Evolutionary conservation across 495 filamentous ascomycete species (phyloP).

Genomic region (Penicillium paxilli): DNA sequence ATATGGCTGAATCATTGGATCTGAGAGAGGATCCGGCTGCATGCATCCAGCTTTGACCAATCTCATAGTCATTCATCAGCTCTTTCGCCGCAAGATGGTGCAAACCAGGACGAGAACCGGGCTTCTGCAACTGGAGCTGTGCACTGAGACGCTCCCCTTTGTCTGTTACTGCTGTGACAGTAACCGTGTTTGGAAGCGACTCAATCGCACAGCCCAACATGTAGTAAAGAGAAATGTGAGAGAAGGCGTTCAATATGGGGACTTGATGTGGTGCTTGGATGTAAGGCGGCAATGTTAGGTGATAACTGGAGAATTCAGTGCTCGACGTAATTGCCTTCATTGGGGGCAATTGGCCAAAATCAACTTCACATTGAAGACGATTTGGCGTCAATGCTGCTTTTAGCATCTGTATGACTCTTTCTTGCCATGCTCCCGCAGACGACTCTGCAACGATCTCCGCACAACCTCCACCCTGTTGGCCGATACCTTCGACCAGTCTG

Average conservation of each 20-base stretch:
- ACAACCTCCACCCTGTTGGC: not conserved
- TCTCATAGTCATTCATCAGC: slow-evolving; percentile 18
- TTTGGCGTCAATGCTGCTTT: slow-evolving; percentile 60
- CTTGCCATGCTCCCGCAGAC: not conserved
- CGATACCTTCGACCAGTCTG: slow-evolving; percentile 64
- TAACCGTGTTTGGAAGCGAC: slow-evolving; percentile 2
- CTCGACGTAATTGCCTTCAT: slow-evolving; percentile 24
- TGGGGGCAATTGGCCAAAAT: too few species aligned
- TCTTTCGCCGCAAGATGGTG: slow-evolving; percentile 23
- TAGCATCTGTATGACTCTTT: slow-evolving; percentile 62
- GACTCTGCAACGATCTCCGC: not conserved
- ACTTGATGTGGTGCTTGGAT: slow-evolving; percentile 19
- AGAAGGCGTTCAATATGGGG: slow-evolving; percentile 15
- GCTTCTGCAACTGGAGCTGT: slow-evolving; percentile 2
- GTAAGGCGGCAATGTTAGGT: not conserved
- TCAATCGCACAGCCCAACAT: slow-evolving; percentile 4
- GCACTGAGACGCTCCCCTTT: slow-evolving; percentile 3
- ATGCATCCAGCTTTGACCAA: slow-evolving; percentile 19
- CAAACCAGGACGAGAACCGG: not conserved
- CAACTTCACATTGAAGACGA: not conserved
- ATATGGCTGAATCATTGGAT: slow-evolving; percentile 1
- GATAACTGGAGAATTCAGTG: slow-evolving; percentile 14
- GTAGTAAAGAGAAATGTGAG: slow-evolving; percentile 11
- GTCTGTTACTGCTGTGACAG: slow-evolving; percentile 6
- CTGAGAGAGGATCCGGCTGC: not conserved